These are phyloP conservation scores for Barnettozyma hawaiiensis DNA, from an alignment of 1,139 yeast species.

Conservation along the genomic window DNA sequence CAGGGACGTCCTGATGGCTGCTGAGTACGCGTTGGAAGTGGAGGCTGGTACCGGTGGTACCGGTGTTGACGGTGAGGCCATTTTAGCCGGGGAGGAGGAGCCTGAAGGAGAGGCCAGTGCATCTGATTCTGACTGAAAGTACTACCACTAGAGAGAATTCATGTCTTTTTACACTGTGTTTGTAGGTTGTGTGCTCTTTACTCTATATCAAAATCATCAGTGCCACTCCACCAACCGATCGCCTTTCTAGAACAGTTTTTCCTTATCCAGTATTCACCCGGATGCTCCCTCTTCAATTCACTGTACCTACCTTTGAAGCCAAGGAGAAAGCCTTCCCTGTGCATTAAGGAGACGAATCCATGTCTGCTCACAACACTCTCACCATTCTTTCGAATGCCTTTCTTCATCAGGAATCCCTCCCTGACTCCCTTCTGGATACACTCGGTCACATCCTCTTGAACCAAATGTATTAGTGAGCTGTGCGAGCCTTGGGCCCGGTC, in stretches of 20 bases:
- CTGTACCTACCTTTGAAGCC: slow-evolving; percentile 18
- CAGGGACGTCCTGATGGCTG: slow-evolving; percentile 53
- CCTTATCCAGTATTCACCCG: slow-evolving; percentile 14
- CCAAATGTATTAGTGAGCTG: slow-evolving; percentile 34
- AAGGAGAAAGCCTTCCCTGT: slow-evolving; percentile 10
- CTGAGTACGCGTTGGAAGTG: slow-evolving; percentile 53
- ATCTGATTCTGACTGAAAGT: slow-evolving; percentile 13
- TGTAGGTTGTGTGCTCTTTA: background rate
- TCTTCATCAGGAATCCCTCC: slow-evolving; percentile 45
- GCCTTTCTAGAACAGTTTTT: slow-evolving; percentile 13
- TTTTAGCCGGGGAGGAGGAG: slow-evolving; percentile 27
- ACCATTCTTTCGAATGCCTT: slow-evolving; percentile 42
- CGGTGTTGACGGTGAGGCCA: slow-evolving; percentile 26
- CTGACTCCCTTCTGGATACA: slow-evolving; percentile 49
- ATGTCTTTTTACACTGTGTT: background rate
- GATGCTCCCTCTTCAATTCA: slow-evolving; percentile 23
- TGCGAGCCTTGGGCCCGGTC: slow-evolving; percentile 31
- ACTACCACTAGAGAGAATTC: background rate
- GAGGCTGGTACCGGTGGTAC: slow-evolving; percentile 26
- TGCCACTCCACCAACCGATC: slow-evolving; percentile 19
- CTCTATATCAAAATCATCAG: slow-evolving; percentile 19
- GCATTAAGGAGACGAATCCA: slow-evolving; percentile 24
- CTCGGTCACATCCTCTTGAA: slow-evolving; percentile 31
- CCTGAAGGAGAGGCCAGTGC: slow-evolving; percentile 23
- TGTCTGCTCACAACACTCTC: slow-evolving; percentile 38